Conservation (phyloP, 495 filamentous ascomycete species). For the Geopyxis carbonaria region DNA sequence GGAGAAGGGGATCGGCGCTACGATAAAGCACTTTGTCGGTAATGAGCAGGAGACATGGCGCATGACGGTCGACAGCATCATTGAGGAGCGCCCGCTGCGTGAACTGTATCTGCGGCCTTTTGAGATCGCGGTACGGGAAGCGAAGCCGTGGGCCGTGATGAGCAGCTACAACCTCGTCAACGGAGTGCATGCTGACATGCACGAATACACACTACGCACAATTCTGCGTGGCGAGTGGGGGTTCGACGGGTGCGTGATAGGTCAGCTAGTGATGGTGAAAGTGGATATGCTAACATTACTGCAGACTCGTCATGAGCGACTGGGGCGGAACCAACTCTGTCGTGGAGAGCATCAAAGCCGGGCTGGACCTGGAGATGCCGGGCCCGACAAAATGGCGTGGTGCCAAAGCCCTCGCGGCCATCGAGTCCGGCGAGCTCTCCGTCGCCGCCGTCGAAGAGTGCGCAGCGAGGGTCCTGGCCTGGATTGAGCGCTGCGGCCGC, state of each 20-base stretch:
- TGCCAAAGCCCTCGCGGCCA: constrained; percentile 42
- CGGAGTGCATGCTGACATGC: constrained; percentile 61
- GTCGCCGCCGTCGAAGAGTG: constrained; percentile 17
- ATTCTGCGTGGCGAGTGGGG: constrained; percentile 63
- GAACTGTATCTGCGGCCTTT: constrained; percentile 75
- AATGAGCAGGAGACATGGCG: constrained; percentile 77
- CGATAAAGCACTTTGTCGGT: constrained; percentile 71
- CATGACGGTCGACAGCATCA: constrained; percentile 50
- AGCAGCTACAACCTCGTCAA: constrained; percentile 75
- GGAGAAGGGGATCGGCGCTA: constrained; percentile 54
- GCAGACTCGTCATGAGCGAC: constrained; percentile 53
- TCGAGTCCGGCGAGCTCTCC: constrained; percentile 42
- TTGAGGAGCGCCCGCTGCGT: constrained; percentile 55
- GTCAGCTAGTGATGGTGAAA: not conserved
- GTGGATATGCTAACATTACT: not conserved
- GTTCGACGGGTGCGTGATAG: constrained; percentile 50
- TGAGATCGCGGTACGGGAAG: constrained; percentile 64
- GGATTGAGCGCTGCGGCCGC: constrained; percentile 40
- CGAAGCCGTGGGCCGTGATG: constrained; percentile 65
- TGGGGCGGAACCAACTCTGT: constrained; percentile 59
- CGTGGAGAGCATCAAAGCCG: constrained; percentile 51
- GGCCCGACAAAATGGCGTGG: constrained; percentile 55
- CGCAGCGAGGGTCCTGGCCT: constrained; percentile 47
- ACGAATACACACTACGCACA: constrained; percentile 47
- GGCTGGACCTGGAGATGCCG: constrained; percentile 67